Percentiles rank a stretch among this genome's conserved stretches.
Conservation (phyloP, 2,329 filamentous ascomycete species). For the Aspergillus unguis region DNA sequence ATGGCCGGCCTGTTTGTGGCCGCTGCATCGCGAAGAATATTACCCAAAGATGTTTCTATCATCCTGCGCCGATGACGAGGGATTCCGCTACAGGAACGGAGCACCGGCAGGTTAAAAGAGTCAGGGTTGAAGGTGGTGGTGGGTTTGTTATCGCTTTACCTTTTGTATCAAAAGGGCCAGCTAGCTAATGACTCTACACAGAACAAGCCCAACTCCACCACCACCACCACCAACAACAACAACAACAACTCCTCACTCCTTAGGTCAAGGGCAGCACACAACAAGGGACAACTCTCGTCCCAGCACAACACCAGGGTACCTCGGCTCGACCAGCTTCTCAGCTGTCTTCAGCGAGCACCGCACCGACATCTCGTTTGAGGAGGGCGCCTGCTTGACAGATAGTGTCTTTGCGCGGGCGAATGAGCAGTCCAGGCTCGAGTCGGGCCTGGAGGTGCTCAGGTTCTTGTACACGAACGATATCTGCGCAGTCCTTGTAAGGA, state of each 20-base stretch:
- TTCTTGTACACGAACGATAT: slow-evolving; percentile 27
- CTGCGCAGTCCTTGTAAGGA: slow-evolving; percentile 27
- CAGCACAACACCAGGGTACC: slow-evolving; percentile 30
- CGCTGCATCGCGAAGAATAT: slow-evolving; percentile 32
- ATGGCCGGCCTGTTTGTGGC: slow-evolving; percentile 33
- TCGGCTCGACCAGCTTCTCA: slow-evolving; percentile 36
- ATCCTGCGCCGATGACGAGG: slow-evolving; percentile 40
- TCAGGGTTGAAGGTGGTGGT: too few species aligned
- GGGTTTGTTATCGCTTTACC: too few species aligned
- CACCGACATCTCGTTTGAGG: slow-evolving; percentile 32
- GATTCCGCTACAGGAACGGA: neutral
- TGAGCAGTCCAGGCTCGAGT: slow-evolving; percentile 29
- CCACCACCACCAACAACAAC: too few species aligned
- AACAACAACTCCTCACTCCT: too few species aligned
- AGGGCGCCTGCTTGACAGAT: slow-evolving; percentile 21
- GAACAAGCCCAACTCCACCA: too few species aligned
- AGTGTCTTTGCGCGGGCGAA: slow-evolving; percentile 16
- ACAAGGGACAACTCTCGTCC: slow-evolving; percentile 16
- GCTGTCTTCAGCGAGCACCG: slow-evolving; percentile 35
- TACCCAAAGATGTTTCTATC: slow-evolving; percentile 33
- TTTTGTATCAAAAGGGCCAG: too few species aligned
- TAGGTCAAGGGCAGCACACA: neutral
- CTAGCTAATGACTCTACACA: too few species aligned
- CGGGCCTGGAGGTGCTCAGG: slow-evolving; percentile 29
- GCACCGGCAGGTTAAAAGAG: too few species aligned